A percentile compares a stretch with the other conserved stretches of the same genome.
Evolutionary conservation across 345 rosid species (phyloP).

Genomic region (Laguncularia racemosa): DNA sequence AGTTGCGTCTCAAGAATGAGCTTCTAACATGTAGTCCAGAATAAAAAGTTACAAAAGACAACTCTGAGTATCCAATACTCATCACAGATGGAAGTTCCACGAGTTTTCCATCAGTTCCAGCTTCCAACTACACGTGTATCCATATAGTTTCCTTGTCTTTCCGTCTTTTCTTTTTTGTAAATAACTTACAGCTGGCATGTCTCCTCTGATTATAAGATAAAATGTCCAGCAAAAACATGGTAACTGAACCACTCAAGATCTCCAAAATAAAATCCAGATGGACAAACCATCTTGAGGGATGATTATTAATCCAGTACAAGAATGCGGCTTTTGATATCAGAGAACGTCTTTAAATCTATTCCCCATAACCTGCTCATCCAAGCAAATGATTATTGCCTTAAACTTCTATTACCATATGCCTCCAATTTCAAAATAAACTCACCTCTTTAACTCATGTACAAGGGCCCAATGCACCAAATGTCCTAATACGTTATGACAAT

Average conservation of each 20-base stretch:
- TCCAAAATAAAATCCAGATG: not conserved
- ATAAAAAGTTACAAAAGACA: too few relatives aligned
- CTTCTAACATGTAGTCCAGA: too few relatives aligned
- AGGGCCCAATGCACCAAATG: not conserved
- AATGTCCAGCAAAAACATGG: not conserved
- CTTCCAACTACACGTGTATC: too few relatives aligned
- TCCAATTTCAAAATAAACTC: not conserved
- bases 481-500: too few relatives aligned
- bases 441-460: not conserved
- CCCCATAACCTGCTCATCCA: conserved; percentile 73
- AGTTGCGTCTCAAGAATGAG: too few relatives aligned
- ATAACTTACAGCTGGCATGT: too few relatives aligned
- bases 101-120: too few relatives aligned
- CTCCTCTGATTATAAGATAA: not conserved
- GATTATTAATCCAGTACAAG: conserved; percentile 11
- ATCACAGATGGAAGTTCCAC: too few relatives aligned
- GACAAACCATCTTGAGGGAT: not conserved
- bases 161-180: too few relatives aligned
- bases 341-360: conserved; percentile 54
- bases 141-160: too few relatives aligned
- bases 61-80: too few relatives aligned
- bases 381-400: not conserved
- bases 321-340: conserved; percentile 47
- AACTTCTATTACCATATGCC: not conserved
- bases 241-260: not conserved